Base-by-base conservation (phyloP, 129 eudicot species). In the Centella asiatica region DNA sequence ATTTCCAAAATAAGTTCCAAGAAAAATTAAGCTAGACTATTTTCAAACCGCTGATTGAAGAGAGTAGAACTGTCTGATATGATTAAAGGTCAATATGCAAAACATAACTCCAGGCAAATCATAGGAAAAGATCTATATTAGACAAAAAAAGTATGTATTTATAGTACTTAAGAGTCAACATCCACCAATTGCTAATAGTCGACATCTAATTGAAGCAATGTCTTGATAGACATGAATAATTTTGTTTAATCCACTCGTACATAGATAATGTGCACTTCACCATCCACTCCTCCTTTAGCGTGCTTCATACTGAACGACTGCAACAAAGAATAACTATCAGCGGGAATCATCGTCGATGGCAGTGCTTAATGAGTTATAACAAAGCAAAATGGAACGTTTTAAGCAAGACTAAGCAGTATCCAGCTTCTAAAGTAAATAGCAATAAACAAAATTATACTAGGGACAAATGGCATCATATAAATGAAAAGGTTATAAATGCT, bases 281-380 rank as follows among this genome's bases (percentile, higher is more conserved):
- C 32, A 12, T 24, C 18, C 49, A 17, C 40, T 57, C 72, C n/a
- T n/a, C n/a, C 76, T 74, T 81, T 68, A 88, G 64, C 96, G 96
- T 28, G 94, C 96, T 80, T 88, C 89, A 55, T 88, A 88, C 67
- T 88, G 96, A 64, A 88, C 94, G 81, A 88, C 93, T 88, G 96
- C 96, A 70, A 8, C 60, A 69, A 5, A 53, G 25, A 58, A 57
- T 1, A 19, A 23, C 26, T n/a, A n/a, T n/a, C n/a, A n/a, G n/a
- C 9, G 18, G 62, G n/a, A 6, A 32, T 20, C 7, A 23, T 57
- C 20, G 36, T 39, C 1, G 4, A 19, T 24, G 36, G 28, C 26
- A 20, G 20, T 18, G 46, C 13, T 3, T 20, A 34, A 33, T 20
- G 31, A 58, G 34, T 34, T 3, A 15, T 2, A 56, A 34, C 6